Base-by-base conservation (phyloP, 805 yeast species). In the Yarrowia porcina region DNA sequence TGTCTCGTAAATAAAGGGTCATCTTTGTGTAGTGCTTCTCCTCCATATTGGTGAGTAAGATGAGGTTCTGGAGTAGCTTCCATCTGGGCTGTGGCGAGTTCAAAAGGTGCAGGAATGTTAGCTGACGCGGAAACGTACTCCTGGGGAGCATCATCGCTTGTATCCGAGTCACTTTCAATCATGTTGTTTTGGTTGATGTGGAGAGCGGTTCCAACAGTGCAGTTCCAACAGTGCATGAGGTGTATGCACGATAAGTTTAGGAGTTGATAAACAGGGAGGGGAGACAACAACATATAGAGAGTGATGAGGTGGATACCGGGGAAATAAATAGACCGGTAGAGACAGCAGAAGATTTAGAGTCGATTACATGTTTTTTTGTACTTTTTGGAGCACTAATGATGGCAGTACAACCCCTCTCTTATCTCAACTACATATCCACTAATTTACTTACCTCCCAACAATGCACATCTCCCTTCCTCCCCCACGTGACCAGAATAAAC, bases 61-160 rank as follows among this genome's bases (percentile, higher is more conserved):
- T 9, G 49, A n/a, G 52, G 52, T 9, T 28, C 52, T 3, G 52
- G 52, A 15, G 52, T 45, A 6, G 52, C 36, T 4, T 45, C 27
- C 35, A 30, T 27, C 25, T 28, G 52, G 4, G 52, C 52, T 18
- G 52, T 45, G 52, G 36, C 36, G 36, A 28, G 30, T 30, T 45
- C 52, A 30, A 20, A 45, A 8, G 30, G 52, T 3, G 36, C 52
- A 13, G 52, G 52, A 15, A 45, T 45, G 36, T 45, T 45, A 4
- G 36, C 52, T 2, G 52, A 45, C 27, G 52, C 50, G 7, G 44
- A 56, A 20, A 57, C 44, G 41, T 50, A 50, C 63, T 62, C 60
- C 36, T 36, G 63, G 56, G 54, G 42, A 20, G 32, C 36, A 4
- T 47, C 54, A 36, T 59, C 42, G 20, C 57, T 45, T 13, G 57